Base-by-base conservation (phyloP, 2,329 filamentous ascomycete species). In the Stachybotrys echinatus region DNA sequence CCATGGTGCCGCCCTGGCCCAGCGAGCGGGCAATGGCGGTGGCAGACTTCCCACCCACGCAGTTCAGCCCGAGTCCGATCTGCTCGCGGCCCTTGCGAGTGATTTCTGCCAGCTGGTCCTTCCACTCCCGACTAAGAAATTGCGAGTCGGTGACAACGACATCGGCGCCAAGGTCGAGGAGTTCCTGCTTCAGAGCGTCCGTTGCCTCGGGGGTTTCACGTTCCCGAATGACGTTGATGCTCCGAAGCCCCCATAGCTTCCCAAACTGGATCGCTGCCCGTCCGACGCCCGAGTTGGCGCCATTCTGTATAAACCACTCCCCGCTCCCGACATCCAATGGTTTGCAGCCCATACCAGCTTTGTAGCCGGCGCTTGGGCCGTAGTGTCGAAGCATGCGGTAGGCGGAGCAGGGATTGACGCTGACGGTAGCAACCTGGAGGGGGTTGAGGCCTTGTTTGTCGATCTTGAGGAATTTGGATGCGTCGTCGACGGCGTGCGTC, bases 231-330 rank as follows among this genome's bases (percentile, higher is more conserved):
- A 99, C 78, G 65, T 96, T 97, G 68, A 99, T 88, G 64, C 87
- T 95, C 62, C 89, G 86, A 61, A 94, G 80, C 0, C 92, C 92
- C 92, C 92, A 97, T 48, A 90, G 77, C 59, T 74, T 78, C 2
- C 82, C 92, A 2, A 99, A 75, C 71, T 99, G 94, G 56, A 97
- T 94, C 12, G 90, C 92, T 3, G 92, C 88, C 38, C 94, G 77
- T 2, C 94, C 94, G 17, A 99, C 94, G 12, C 91, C 94, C 40
- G 85, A 90, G 70, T 99, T 99, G 38, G 92, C 94, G 7, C 92
- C 94, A 66, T 99, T 99, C 71, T 99, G 94, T 44, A 99, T 84
- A 64, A 96, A 89, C 92, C 92, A 99, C 50, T 95, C 87, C 49
- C 92, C 74, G 50, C 74, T 75, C 46, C 73, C 74, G 20, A 69